Base-by-base conservation (phyloP, 2,329 filamentous ascomycete species). In the Monosporascus ibericus region DNA sequence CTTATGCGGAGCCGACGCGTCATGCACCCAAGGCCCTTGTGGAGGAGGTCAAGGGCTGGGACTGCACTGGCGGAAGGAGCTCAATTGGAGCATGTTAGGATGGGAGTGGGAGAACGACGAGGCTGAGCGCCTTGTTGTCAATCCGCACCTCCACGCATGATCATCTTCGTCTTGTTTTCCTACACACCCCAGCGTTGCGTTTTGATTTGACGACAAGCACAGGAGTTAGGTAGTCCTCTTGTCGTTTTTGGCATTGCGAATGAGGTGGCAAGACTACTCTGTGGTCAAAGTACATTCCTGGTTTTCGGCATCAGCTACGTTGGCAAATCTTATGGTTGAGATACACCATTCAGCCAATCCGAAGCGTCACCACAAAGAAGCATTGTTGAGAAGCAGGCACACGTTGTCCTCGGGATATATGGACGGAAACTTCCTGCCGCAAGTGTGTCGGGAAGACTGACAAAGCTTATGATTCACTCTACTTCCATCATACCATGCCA, bases 71-170 rank as follows among this genome's bases (percentile, higher is more conserved):
- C 79, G 84, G 62, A 81, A 84, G 62, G 88, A 92, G 73, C 75
- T 94, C 65, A 94, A 94, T 72, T 92, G 89, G 89, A 90, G 88
- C 68, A 79, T 92, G 67, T 73, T 92, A 65, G 87, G 85, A 50
- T 92, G 88, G 88, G 85, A 91, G 67, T 90, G 82, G 79, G 80
- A 83, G 65, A 74, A 76, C 40, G 73, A 70, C 52, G 68, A 69
- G 25, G 58, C 71, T 52, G 67, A 69, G 56, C 64, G 65, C 25
- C 62, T 75, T 34, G 57, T 57, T 8, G 70, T 81, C 60, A 70
- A 78, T 65, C 69, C 71, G 58, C 75, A 73, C 57, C 70, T 76
- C 63, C 79, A 82, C 69, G 76, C 69, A 52, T 76, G 60, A 69
- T 70, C 62, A 69, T 69, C 60, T 65, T 61, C 62, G 62, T 65